Evolutionary conservation across 1,284 basidiomycete genomes (phyloP).

Genomic region (Moniliella sp.): DNA sequence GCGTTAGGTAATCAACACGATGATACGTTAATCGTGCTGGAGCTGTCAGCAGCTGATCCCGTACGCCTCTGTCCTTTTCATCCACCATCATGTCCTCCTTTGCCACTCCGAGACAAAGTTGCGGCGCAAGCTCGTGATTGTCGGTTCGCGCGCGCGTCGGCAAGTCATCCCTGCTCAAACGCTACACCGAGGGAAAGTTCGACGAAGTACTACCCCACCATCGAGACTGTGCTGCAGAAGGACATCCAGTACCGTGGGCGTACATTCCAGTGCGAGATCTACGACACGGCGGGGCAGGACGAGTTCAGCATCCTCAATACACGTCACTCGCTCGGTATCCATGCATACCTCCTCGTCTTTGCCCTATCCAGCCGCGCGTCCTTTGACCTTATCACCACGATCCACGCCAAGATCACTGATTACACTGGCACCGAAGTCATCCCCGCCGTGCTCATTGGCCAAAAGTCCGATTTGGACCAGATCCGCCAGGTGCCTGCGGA

Average conservation of each 20-base stretch:
- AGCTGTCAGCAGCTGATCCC: too few species aligned
- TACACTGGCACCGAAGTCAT: slow-evolving; percentile 72
- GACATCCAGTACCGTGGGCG: slow-evolving; percentile 58
- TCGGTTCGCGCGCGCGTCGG: slow-evolving; percentile 27
- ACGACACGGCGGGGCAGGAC: slow-evolving; percentile 90
- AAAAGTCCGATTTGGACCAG: slow-evolving; percentile 67
- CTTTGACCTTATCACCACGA: slow-evolving; percentile 84
- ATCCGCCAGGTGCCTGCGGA: too few species aligned
- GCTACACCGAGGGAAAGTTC: slow-evolving; percentile 33
- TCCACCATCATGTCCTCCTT: too few species aligned
- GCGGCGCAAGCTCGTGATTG: slow-evolving; percentile 31
- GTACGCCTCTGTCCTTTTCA: too few species aligned
- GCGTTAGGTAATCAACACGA: too few species aligned
- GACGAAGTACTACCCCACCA: slow-evolving; percentile 80
- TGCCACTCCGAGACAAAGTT: too few species aligned
- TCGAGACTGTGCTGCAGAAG: slow-evolving; percentile 72
- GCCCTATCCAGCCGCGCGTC: slow-evolving; percentile 72
- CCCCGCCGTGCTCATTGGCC: slow-evolving; percentile 84
- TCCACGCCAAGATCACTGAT: slow-evolving; percentile 90
- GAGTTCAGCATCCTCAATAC: slow-evolving; percentile 62
- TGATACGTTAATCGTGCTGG: too few species aligned
- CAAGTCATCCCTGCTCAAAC: slow-evolving; percentile 47
- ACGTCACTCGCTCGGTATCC: slow-evolving; percentile 60
- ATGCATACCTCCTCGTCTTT: slow-evolving; percentile 75
- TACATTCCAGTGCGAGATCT: slow-evolving; percentile 84